phyloP scores from a whole-genome alignment of 2,329 filamentous ascomycete species.

The Pseudocercospora vitis region DNA sequence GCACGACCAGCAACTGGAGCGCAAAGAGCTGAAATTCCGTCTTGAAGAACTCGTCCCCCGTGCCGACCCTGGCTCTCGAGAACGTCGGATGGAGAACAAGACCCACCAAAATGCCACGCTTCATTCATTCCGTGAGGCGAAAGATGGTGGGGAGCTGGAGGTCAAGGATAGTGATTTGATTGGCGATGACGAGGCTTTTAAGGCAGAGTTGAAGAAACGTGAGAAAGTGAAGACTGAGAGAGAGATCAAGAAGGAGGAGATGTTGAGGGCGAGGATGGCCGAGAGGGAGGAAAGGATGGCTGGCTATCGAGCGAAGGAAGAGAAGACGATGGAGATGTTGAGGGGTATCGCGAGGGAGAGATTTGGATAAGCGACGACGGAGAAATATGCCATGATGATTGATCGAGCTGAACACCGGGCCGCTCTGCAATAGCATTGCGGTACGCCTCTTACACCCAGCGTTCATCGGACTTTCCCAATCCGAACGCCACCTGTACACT shows the following conservation, averaged over 20 bases:
- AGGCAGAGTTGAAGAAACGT: constrained; percentile 62
- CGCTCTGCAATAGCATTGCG: no score
- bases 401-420: no score
- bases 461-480: no score
- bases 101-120: constrained; percentile 70
- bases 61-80: constrained; percentile 77
- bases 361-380: constrained; percentile 69
- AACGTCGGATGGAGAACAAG: constrained; percentile 84
- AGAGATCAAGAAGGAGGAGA: constrained; percentile 79
- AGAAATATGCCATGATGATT: no score
- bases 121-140: constrained; percentile 67
- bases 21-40: constrained; percentile 65
- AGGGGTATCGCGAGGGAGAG: constrained; percentile 74
- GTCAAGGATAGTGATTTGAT: constrained; percentile 74
- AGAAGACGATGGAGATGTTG: constrained; percentile 79
- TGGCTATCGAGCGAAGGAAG: constrained; percentile 73
- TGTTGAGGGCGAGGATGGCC: constrained; percentile 68
- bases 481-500: no score
- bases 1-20: constrained; percentile 63
- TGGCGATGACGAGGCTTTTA: constrained; percentile 66
- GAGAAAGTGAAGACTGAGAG: constrained; percentile 79
- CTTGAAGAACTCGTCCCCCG: constrained; percentile 81
- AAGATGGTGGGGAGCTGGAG: constrained; percentile 63
- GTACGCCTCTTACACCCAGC: no score
- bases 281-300: constrained; percentile 77